A percentile compares a stretch with the other conserved stretches of the same genome.
Conservation (phyloP, 208 protist species). For the Trypanosoma platydactyli region DNA sequence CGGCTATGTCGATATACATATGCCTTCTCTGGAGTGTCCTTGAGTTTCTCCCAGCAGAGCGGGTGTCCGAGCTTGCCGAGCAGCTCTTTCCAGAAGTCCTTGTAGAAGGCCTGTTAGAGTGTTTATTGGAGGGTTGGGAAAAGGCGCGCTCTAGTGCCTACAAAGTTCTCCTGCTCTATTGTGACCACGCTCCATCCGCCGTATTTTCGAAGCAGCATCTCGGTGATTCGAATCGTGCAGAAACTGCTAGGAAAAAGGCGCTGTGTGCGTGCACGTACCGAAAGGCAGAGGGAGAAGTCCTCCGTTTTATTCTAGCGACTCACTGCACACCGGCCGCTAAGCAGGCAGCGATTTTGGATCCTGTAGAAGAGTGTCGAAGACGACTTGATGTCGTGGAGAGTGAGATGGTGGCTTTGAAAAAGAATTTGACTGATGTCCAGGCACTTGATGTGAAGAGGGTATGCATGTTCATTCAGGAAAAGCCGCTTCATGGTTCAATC, state of each 20-base stretch:
- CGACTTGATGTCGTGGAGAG: constrained; percentile 17
- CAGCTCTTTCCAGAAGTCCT: constrained; percentile 31
- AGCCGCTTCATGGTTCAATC: constrained; percentile 68
- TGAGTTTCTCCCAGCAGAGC: constrained; percentile 20
- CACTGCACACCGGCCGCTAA: constrained; percentile 17
- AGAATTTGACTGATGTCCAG: constrained; percentile 33
- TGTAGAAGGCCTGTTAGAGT: constrained; percentile 48
- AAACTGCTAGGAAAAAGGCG: constrained; percentile 31
- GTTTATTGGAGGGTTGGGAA: constrained; percentile 76
- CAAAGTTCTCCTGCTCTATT: constrained; percentile 53
- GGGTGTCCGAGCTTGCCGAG: constrained; percentile 7
- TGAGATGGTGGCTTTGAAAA: constrained; percentile 30
- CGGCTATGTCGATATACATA: constrained; percentile 51
- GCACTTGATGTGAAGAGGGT: constrained; percentile 33
- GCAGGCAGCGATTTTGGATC: constrained; percentile 17
- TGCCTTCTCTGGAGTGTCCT: constrained; percentile 35
- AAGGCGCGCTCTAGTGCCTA: constrained; percentile 47
- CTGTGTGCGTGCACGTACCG: constrained; percentile 50
- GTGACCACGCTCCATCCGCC: constrained; percentile 29
- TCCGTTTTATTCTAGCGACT: constrained; percentile 48
- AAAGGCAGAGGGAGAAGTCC: constrained; percentile 68
- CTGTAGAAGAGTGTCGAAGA: constrained; percentile 27
- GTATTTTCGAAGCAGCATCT: constrained; percentile 29
- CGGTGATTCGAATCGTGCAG: constrained; percentile 5
- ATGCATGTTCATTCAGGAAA: constrained; percentile 52